Percentiles rank a stretch among this genome's conserved stretches.
Conservation (phyloP, 2,329 filamentous ascomycete genomes). For the Botrytis squamosa region DNA sequence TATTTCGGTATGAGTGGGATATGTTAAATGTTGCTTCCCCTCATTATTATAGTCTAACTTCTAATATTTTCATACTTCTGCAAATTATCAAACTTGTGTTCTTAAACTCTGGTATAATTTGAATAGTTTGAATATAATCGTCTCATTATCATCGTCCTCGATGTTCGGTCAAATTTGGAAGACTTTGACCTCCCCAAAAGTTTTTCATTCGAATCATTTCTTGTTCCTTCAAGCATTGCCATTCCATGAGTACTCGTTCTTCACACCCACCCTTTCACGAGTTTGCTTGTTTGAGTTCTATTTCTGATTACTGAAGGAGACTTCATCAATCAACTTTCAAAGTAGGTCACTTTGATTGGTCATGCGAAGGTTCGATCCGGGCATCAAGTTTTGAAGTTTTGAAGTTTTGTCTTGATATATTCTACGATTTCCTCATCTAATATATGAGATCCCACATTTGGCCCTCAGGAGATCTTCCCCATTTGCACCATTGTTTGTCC, state of each 20-base stretch:
- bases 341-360: background rate
- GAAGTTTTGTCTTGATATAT: background rate
- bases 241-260: background rate
- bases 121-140: background rate
- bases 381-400: background rate
- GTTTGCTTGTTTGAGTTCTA: background rate
- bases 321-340: background rate
- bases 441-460: background rate
- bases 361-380: background rate
- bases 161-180: background rate
- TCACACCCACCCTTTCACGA: no score
- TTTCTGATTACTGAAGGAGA: background rate
- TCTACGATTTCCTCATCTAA: background rate
- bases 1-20: slow-evolving; percentile 4
- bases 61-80: background rate
- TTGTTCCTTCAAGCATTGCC: background rate
- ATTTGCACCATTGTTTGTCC: background rate
- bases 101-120: background rate
- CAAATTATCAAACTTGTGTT: background rate
- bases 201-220: background rate
- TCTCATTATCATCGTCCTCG: background rate
- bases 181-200: no score
- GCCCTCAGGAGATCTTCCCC: background rate
- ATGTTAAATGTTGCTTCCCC: background rate
- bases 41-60: background rate